Evolutionary conservation across 2,329 filamentous ascomycete species (phyloP).

Genomic region (Fusarium stilboides): DNA sequence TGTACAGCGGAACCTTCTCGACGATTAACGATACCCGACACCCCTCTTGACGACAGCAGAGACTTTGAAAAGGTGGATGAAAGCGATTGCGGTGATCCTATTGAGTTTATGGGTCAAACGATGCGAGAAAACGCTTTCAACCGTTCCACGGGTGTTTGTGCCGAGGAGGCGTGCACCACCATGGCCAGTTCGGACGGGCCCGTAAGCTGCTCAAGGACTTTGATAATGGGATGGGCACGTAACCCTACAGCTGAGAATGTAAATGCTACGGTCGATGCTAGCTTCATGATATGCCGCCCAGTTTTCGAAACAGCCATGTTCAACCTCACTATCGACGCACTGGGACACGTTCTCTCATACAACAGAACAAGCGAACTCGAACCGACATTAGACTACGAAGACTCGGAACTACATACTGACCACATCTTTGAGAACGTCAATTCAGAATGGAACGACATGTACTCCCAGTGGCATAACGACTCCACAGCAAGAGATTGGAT

Average conservation of each 20-base stretch:
- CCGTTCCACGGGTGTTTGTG: slow-evolving; percentile 6
- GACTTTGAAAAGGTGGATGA: too few species aligned
- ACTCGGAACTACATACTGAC: slow-evolving; percentile 29
- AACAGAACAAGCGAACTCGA: slow-evolving; percentile 26
- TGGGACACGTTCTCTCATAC: slow-evolving; percentile 48
- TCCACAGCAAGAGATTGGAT: slow-evolving; percentile 60
- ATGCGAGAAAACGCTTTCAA: neutral
- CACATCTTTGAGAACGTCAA: slow-evolving; percentile 28
- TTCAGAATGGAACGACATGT: neutral
- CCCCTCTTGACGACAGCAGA: too few species aligned
- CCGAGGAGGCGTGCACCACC: slow-evolving; percentile 4
- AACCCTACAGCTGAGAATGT: neutral
- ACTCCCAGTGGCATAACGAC: slow-evolving; percentile 64
- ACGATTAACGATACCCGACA: slow-evolving; percentile 2
- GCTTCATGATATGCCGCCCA: slow-evolving; percentile 47
- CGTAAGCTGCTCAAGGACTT: slow-evolving; percentile 20
- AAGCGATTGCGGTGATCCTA: too few species aligned
- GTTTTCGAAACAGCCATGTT: slow-evolving; percentile 55
- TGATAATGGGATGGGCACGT: slow-evolving; percentile 48
- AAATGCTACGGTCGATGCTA: slow-evolving; percentile 36
- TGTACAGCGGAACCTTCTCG: slow-evolving; percentile 34
- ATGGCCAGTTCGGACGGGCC: neutral
- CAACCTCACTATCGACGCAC: slow-evolving; percentile 50
- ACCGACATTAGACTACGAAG: slow-evolving; percentile 31
- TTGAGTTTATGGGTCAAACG: too few species aligned